phyloP scores from a whole-genome alignment of 306 rosid genomes.

The Chamaecrista fasciculata region DNA sequence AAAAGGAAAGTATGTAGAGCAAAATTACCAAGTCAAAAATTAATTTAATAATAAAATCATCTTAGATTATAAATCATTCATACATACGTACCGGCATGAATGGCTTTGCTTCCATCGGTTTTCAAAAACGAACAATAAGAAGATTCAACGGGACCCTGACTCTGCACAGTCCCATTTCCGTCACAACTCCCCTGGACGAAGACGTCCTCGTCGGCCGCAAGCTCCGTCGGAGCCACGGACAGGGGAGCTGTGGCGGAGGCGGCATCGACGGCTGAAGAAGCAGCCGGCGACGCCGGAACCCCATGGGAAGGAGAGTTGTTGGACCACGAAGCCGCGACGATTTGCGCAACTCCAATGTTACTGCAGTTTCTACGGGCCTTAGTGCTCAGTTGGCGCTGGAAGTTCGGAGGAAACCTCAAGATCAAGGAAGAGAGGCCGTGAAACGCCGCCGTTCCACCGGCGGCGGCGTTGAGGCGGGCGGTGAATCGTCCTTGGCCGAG shows the following conservation, averaged over 20 bases:
- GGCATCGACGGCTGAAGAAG: constrained; percentile 45
- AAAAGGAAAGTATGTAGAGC: not conserved
- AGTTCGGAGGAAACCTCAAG: constrained; percentile 83
- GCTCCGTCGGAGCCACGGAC: constrained; percentile 37
- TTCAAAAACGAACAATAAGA: constrained; percentile 63
- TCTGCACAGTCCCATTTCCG: constrained; percentile 49
- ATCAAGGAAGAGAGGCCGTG: constrained; percentile 46
- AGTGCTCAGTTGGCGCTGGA: constrained; percentile 85
- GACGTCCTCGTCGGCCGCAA: constrained; percentile 46
- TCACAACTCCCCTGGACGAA: constrained; percentile 29
- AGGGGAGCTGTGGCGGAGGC: constrained; percentile 43
- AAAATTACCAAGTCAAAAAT: not conserved
- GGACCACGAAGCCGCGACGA: constrained; percentile 99
- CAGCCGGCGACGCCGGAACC: constrained; percentile 39
- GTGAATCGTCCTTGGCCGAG: constrained; percentile 27
- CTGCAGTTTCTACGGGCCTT: constrained; percentile 95
- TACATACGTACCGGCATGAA: constrained; percentile 73
- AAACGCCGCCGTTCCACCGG: constrained; percentile 26
- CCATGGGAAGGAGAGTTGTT: constrained; percentile 37
- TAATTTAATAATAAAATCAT: not conserved
- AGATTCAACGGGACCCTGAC: constrained; percentile 29
- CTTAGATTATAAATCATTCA: not conserved
- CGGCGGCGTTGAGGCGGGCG: not conserved
- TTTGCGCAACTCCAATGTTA: constrained; percentile 97
- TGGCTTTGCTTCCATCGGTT: constrained; percentile 64